phyloP scores from a whole-genome alignment of 2,329 filamentous ascomycete genomes.

The Pestalotiopsis fici region DNA sequence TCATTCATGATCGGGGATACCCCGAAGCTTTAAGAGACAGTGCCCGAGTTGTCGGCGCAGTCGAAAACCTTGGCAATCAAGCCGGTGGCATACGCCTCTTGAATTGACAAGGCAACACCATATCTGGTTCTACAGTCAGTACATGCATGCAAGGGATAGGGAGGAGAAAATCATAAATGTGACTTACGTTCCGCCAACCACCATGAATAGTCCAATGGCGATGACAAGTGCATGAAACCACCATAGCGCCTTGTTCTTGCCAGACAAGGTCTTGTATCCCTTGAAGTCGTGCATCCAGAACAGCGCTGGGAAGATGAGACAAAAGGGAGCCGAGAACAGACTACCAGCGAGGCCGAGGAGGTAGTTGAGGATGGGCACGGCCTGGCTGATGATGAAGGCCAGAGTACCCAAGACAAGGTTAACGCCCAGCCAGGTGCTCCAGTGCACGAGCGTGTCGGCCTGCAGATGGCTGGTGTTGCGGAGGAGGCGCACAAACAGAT shows the following conservation, averaged over 20 bases:
- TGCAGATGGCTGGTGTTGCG: conserved; percentile 36
- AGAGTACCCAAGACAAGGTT: conserved; percentile 28
- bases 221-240: conserved; percentile 23
- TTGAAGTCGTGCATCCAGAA: conserved; percentile 26
- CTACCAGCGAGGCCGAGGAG: conserved; percentile 31
- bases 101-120: conserved; percentile 23
- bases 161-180: background rate
- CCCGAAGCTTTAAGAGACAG: background rate
- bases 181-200: conserved; percentile 27
- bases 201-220: conserved; percentile 24
- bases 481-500: conserved; percentile 39
- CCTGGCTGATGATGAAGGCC: conserved; percentile 31
- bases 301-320: conserved; percentile 25
- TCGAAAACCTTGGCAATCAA: conserved; percentile 23
- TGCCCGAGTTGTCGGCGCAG: conserved; percentile 26
- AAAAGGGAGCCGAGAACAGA: conserved; percentile 31
- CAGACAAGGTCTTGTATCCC: conserved; percentile 16
- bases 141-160: background rate
- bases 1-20: background rate
- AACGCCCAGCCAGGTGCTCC: conserved; percentile 36
- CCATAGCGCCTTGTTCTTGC: conserved; percentile 19
- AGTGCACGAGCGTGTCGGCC: conserved; percentile 33
- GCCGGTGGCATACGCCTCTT: conserved; percentile 21
- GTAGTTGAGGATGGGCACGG: conserved; percentile 37
- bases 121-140: conserved; percentile 16